phyloP scores from a whole-genome alignment of 2,329 filamentous ascomycete genomes.

The Fonsecaea erecta region DNA sequence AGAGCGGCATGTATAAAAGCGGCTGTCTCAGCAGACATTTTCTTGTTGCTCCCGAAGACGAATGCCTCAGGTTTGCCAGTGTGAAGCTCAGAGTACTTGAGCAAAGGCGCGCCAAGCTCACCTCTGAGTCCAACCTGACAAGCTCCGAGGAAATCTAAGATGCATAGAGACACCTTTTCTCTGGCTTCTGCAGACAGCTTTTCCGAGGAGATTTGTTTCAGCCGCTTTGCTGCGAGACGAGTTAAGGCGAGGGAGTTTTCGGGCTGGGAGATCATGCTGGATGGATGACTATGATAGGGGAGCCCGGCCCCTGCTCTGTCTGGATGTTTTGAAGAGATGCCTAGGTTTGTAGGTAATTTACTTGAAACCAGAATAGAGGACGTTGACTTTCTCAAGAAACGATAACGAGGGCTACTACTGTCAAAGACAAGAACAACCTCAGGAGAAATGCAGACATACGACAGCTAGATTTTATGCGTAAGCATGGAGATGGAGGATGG shows the following conservation, averaged over 20 bases:
- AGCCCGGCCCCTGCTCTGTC: not conserved
- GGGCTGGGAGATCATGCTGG: not conserved
- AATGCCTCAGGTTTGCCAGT: not conserved
- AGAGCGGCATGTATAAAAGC: conserved; percentile 10
- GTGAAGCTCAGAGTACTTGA: not conserved
- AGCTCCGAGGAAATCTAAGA: not conserved
- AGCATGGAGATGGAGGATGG: not conserved
- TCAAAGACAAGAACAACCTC: not conserved
- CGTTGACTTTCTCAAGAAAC: not conserved
- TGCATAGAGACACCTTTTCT: not conserved
- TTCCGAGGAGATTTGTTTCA: not conserved
- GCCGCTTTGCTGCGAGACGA: not conserved
- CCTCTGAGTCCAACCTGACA: not conserved
- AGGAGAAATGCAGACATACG: not conserved
- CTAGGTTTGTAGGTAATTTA: too few relatives aligned
- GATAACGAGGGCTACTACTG: not conserved
- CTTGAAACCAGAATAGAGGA: too few relatives aligned
- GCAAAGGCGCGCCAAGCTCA: not conserved
- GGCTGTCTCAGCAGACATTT: conserved; percentile 7
- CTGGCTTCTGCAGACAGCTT: not conserved
- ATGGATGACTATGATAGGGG: not conserved
- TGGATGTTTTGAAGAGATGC: not conserved
- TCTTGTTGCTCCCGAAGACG: not conserved
- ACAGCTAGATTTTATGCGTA: not conserved
- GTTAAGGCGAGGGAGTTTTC: not conserved